phyloP scores from a whole-genome alignment of 108 stramenopile species.

The Cylindrotheca fusiformis region DNA sequence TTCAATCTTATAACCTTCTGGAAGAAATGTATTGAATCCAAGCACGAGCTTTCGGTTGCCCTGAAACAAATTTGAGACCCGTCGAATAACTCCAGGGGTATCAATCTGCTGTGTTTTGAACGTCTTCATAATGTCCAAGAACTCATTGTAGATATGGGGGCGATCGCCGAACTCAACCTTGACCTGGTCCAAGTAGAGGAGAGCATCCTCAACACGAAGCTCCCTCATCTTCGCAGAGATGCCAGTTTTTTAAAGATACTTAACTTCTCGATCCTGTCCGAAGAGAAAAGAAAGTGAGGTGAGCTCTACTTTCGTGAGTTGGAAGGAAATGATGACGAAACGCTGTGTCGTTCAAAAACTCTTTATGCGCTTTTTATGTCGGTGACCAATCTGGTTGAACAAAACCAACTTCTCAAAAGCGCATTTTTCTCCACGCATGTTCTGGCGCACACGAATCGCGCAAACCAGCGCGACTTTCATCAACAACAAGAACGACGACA shows the following conservation, averaged over 20 bases:
- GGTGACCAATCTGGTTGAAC: too few species aligned
- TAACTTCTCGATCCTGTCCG: not conserved
- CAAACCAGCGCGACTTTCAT: too few species aligned
- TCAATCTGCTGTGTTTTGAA: conserved; percentile 95
- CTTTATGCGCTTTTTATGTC: too few species aligned
- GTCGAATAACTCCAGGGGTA: conserved; percentile 97
- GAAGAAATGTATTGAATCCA: conserved; percentile 99
- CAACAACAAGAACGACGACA: too few species aligned
- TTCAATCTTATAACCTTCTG: conserved; percentile 99
- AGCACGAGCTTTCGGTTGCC: conserved; percentile 95
- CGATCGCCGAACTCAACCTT: conserved; percentile 98
- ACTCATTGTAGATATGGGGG: conserved; percentile 99
- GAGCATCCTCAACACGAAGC: conserved; percentile 97
- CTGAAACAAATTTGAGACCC: conserved; percentile 94
- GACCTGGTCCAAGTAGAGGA: conserved; percentile 98
- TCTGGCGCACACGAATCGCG: too few species aligned
- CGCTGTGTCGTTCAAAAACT: too few species aligned
- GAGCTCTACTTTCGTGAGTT: not conserved
- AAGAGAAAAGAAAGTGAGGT: not conserved
- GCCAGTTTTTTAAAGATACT: not conserved
- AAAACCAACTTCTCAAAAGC: too few species aligned
- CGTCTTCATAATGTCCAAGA: conserved; percentile 98
- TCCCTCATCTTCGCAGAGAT: conserved; percentile 68
- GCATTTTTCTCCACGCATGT: too few species aligned
- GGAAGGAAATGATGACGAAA: too few species aligned